Percentiles rank a stretch among this genome's conserved stretches.
Evolutionary conservation across 1,284 basidiomycete genomes (phyloP).

Genomic region (Pisolithus thermaeus): DNA sequence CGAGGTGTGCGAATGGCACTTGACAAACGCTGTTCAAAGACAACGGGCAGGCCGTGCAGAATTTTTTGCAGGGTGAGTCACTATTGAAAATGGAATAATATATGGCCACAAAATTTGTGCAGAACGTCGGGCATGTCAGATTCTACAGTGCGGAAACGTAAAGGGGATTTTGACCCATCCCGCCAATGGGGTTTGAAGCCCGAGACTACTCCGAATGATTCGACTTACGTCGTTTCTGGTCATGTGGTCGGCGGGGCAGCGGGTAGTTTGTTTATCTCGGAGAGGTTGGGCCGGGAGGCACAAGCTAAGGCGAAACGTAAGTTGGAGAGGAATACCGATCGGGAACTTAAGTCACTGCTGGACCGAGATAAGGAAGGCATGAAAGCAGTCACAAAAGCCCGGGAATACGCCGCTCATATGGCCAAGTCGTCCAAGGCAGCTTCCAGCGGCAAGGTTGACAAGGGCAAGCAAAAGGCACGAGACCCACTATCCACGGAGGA

Average conservation of each 20-base stretch:
- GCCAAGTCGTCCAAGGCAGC: constrained; percentile 11
- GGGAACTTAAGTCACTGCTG: constrained; percentile 51
- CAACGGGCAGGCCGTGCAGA: constrained; percentile 72
- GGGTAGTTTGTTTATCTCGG: constrained; percentile 46
- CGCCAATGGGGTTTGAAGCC: constrained; percentile 70
- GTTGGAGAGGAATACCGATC: constrained; percentile 54
- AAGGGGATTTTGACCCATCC: constrained; percentile 57
- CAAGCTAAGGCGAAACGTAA: constrained; percentile 67
- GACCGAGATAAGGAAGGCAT: constrained; percentile 60
- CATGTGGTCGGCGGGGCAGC: constrained; percentile 52
- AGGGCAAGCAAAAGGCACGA: constrained; percentile 23
- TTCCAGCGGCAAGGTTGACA: constrained; percentile 15
- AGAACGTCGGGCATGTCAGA: constrained; percentile 69
- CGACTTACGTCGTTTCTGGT: constrained; percentile 81
- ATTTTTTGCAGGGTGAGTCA: constrained; percentile 68
- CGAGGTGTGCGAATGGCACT: constrained; percentile 86
- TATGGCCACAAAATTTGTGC: background rate
- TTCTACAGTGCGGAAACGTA: constrained; percentile 41
- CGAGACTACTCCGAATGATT: constrained; percentile 33
- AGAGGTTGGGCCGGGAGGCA: constrained; percentile 68
- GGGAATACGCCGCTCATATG: constrained; percentile 36
- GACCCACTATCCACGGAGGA: constrained; percentile 8
- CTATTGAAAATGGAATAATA: background rate
- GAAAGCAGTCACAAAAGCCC: constrained; percentile 50
- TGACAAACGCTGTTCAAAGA: constrained; percentile 75